Base-by-base conservation (phyloP, 2,329 filamentous ascomycete species). In the Coniella vitis region DNA sequence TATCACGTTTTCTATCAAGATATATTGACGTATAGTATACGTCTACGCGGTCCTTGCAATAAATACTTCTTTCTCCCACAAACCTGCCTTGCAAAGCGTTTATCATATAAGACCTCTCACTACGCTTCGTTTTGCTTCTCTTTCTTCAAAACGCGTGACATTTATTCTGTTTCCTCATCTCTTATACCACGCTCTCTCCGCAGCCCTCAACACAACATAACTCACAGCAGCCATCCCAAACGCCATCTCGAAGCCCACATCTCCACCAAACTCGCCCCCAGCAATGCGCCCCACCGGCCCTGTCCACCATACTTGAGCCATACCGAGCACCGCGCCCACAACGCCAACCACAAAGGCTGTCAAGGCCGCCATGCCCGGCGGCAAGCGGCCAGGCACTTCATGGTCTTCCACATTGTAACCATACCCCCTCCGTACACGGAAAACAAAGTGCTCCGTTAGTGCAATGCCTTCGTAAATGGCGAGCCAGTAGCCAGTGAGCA, bases 391-490 rank as follows among this genome's bases (percentile, higher is more conserved):
- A 0, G 75, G 72, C 47, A 76, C 69, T 54, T 81, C 74, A 61
- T 84, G 87, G 54, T 74, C 62, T 37, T 77, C 73, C 0, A 75
- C 67, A n/a, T 66, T 61, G 62, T 87, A 88, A 8, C 78, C 79
- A 14, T 19, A 5, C 2, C 54, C 47, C 55, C 84, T 77, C 3
- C 79, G 78, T 20, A 76, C 73, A 58, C 78, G 79, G 71, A 84
- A 87, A 60, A 86, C 58, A 58, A 87, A 77, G 65, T 88, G 84
- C 48, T 88, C 84, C 2, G 73, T 69, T 16, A 87, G 62, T 1
- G 77, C 70, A 54, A 88, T 78, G 40, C 77, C 83, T 55, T 80
- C 76, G 66, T 88, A 89, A 57, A 88, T 86, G 41, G 83, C 79
- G 2, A 88, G 72, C 84, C 85, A 89, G 69, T 88, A 89, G 2